Evolutionary conservation across 2,329 filamentous ascomycete genomes (phyloP), one percentile per base, ranked within the genome.

Genomic region (Pseudocercospora ulei): DNA sequence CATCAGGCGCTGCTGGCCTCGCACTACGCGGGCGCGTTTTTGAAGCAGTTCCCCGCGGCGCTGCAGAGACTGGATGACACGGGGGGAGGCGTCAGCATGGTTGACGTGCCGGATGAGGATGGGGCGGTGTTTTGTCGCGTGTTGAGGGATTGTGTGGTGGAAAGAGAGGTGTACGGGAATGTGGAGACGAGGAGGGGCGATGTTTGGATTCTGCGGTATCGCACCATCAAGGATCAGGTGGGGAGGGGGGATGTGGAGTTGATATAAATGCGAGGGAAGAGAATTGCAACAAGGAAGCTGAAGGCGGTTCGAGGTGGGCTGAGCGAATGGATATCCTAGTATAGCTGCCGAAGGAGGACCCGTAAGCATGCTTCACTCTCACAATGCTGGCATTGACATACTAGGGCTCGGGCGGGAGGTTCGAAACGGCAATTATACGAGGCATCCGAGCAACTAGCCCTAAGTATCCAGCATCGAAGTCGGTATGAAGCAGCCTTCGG

Each of bases 1-100:
- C 88, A 96, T 57, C 84, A 94, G 59, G 75, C 82, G 5, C 70
- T 98, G 1, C 71, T 96, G 11, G 79, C 87, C 40, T 73, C 76
- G 36, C 87, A 96, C 62, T 96, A 93, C 63, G 70, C 82, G 3
- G 73, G 79, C 1, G 88, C 83, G 1, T 98, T 98, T 56, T 70
- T 98, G 9, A 72, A 71, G 0, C 76, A 80, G 7, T 95, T 98
- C 53, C 90, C 90, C 0, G 65, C 74, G 8, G 70, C 75, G 29
- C 62, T 98, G 53, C 81, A 88, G 60, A 78, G 86, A 50, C 67
- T 98, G 38, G 92, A 96, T 63, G 90, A 98, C 65, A 83, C 82
- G 8, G 78, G 82, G 0, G 88, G 86, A 18, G 87, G 87, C 6
- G 79, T 88, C 40, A 86, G 75, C 64, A 98, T 98, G 90, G 76